Evolutionary conservation across 1,284 basidiomycete species (phyloP).

Genomic region (Trichosporon coremiiforme): DNA sequence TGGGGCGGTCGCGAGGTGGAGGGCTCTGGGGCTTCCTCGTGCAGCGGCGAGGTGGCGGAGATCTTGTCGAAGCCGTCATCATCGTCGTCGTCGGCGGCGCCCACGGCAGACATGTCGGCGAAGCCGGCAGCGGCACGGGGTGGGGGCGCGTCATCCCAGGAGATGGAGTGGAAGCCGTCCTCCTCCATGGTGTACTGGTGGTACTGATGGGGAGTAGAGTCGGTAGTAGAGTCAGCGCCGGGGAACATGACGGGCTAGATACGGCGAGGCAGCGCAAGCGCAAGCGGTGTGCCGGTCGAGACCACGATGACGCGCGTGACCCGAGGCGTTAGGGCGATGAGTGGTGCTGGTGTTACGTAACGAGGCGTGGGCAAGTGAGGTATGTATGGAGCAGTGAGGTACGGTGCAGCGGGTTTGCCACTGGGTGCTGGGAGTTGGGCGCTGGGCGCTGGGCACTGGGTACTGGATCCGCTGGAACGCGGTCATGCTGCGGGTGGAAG

Average conservation of each 20-base stretch:
- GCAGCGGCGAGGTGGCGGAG: constrained; percentile 33
- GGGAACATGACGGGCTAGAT: background rate
- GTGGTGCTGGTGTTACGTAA: background rate
- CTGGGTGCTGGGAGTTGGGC: too few species aligned
- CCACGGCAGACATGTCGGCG: constrained; percentile 35
- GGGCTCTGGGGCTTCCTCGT: constrained; percentile 22
- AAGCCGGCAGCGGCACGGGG: constrained; percentile 29
- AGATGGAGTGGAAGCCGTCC: constrained; percentile 54
- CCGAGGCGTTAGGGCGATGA: background rate
- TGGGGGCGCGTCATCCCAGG: constrained; percentile 52
- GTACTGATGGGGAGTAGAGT: background rate
- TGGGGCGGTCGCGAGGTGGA: constrained; percentile 18
- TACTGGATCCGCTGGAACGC: background rate
- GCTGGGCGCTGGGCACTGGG: too few species aligned
- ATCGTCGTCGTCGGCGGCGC: constrained; percentile 31
- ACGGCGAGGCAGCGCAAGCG: background rate
- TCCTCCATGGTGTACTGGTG: constrained; percentile 41
- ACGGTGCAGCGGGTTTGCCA: too few species aligned
- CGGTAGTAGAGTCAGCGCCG: background rate
- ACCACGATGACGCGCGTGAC: constrained; percentile 18
- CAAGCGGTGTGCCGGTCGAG: constrained; percentile 1
- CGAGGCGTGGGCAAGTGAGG: background rate
- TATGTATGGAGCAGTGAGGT: background rate
- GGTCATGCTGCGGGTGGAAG: background rate
- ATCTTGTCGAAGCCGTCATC: constrained; percentile 53